A percentile compares a stretch with the other conserved stretches of the same genome.
These are phyloP conservation scores for Tuber brumale DNA, from an alignment of 495 filamentous ascomycete species.

Conservation along the genomic window DNA sequence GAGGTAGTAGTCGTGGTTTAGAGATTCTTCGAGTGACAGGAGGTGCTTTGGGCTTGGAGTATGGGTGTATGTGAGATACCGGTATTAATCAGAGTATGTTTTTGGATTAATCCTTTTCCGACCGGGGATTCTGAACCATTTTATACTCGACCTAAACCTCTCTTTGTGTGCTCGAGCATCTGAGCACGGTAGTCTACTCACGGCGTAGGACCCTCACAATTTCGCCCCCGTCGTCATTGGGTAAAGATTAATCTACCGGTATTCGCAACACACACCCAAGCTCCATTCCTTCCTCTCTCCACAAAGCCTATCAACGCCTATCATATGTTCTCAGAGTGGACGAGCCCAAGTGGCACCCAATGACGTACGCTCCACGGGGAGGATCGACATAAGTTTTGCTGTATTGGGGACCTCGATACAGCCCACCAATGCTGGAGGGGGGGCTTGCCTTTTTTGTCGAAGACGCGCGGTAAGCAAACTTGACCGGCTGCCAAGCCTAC, in stretches of 20 bases:
- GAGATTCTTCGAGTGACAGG: not conserved
- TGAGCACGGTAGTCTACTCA: not conserved
- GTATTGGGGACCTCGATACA: not conserved
- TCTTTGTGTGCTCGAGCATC: not conserved
- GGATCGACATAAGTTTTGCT: not conserved
- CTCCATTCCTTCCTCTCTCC: not conserved
- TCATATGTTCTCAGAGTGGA: not conserved
- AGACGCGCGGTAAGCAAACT: not conserved
- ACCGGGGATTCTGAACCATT: not conserved
- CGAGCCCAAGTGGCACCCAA: not conserved
- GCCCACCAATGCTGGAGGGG: not conserved
- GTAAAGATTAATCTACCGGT: not conserved
- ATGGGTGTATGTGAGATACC: too few relatives aligned
- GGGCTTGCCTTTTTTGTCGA: not conserved
- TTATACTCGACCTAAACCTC: not conserved
- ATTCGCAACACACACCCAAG: not conserved
- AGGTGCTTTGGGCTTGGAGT: not conserved
- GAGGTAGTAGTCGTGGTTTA: not conserved
- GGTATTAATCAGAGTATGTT: not conserved
- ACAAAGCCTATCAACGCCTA: not conserved
- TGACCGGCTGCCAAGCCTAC: too few relatives aligned
- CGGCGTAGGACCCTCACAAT: not conserved
- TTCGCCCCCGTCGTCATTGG: not conserved
- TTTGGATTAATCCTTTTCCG: not conserved
- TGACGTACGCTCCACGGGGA: slow-evolving; percentile 2